Base-by-base conservation (phyloP, 257 asterid species). In the Nicotiana noctiflora region DNA sequence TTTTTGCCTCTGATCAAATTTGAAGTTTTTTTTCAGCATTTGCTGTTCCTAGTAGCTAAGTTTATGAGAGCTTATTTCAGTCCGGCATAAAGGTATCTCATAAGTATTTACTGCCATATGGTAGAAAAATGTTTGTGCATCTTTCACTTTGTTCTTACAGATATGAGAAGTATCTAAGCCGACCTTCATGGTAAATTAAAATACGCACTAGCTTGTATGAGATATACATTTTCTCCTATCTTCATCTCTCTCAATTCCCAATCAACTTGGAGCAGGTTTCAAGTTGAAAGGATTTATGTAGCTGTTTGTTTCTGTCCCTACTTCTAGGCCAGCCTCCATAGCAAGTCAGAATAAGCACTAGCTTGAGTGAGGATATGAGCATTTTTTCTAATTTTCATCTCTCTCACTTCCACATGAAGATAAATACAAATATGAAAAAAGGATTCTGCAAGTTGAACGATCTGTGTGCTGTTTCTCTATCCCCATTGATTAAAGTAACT, bases 21-120 rank as follows among this genome's bases (percentile, higher is more conserved):
- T 55, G 78, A 44, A 79, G 23, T 84, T 72, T 66, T 67, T 62
- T n/a, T 56, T 62, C 29, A 65, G 78, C 64, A 34, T 64, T 55
- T 64, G 64, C 68, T 66, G 51, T 55, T 55, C 27, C 67, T 25
- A 80, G 72, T 75, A 49, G 67, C 40, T 29, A 21, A 12, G 60
- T 64, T 64, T 31, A 64, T 64, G 23, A 51, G 6, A 64, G 21
- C 21, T 14, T 11, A 14, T 31, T 40, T 31, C 13, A 25, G 18
- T 40, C 51, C 10, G 76, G 31, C 44, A 63, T 64, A 31, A 23
- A 25, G 65, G 65, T 51, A 52, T 25, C 23, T 21, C 31, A 17
- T 34, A 75, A 6, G 23, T 51, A 17, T 25, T 5, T 19, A 75
- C 18, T 46, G 40, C 12, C 40, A 15, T 53, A 27, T 55, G 67